These are phyloP conservation scores for Tuber magnatum DNA, from an alignment of 495 filamentous ascomycete genomes.

Conservation along the genomic window DNA sequence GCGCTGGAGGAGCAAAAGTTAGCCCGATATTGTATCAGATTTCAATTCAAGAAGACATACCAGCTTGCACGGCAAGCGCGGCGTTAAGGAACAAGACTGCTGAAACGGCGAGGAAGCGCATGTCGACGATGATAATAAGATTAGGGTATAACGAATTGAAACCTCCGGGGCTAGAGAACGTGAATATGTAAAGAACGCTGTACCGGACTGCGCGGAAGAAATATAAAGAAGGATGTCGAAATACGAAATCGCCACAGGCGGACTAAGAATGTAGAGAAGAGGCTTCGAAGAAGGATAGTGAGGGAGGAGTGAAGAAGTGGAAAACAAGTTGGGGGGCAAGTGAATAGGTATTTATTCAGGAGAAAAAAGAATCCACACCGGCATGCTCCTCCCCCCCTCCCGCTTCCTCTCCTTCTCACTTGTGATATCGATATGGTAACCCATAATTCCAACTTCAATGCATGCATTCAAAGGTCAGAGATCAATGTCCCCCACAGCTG, in stretches of 20 bases:
- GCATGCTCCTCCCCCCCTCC: not conserved
- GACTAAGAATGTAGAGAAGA: not conserved
- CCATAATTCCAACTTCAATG: not conserved
- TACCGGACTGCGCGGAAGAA: constrained; percentile 13
- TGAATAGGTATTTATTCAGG: constrained; percentile 28
- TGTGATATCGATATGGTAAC: not conserved
- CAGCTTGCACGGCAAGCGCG: constrained; percentile 20
- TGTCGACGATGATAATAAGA: not conserved
- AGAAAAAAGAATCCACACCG: not conserved
- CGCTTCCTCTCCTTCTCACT: not conserved
- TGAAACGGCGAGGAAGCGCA: constrained; percentile 25
- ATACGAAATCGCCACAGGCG: constrained; percentile 19
- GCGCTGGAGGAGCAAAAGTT: not conserved
- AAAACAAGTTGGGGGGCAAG: constrained; percentile 3
- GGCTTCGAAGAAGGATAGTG: not conserved
- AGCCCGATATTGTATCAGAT: not conserved
- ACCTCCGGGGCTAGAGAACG: constrained; percentile 21
- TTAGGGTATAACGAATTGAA: not conserved
- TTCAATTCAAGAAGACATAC: constrained; percentile 10
- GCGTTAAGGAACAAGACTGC: constrained; percentile 12
- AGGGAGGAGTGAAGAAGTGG: constrained; percentile 8
- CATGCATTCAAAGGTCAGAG: not conserved
- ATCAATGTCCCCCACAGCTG: not conserved
- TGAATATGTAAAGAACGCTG: constrained; percentile 14
- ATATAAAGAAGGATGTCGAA: constrained; percentile 6